Evolutionary conservation across 108 stramenopile species (phyloP), one percentile per base, ranked within the genome.

Genomic region (Phaeodactylum tricornutum): DNA sequence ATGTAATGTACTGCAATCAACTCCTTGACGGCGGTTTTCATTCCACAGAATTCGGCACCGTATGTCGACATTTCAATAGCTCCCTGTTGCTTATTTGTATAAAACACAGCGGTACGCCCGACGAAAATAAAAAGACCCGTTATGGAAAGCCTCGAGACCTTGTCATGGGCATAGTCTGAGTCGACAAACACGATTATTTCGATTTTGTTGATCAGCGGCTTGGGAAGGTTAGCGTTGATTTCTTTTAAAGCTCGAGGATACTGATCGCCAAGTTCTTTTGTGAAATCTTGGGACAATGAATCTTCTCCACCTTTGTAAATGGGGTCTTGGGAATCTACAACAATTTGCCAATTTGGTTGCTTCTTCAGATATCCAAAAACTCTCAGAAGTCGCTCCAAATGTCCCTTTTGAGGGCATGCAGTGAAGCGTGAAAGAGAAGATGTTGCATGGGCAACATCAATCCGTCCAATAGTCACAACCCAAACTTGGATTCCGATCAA

Each of bases 381-480:
- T 29, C 55, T 31, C 2, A 43, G 5, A 33, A 60, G 38, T 47
- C 21, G 17, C 12, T 62, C 57, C 37, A 72, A 29, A 37, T 72
- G 71, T 24, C 62, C 66, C 41, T 43, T 28, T 17, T 66, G 28
- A 28, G 71, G 71, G 4, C 52, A 16, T 20, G 71, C 62, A 0
- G 47, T 29, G 34, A 62, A 66, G 1, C 40, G 53, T 5, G 52
- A 64, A 52, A 72, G 49, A 43, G 57, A 40, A 7, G 53, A 67
- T 2, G 61, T 60, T 23, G 56, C 61, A 28, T 31, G 17, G 25
- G 31, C 35, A 14, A 74, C 44, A 49, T 74, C 73, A 43, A 59
- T 41, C 20, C 64, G 50, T 14, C 71, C 71, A 5, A 72, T 43
- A 8, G 54, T 55, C 19, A 65, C 53, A 4, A 63, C 50, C 69